Base-by-base conservation (phyloP, 148 eudicot genomes). In the Dysphania ambrosioides region DNA sequence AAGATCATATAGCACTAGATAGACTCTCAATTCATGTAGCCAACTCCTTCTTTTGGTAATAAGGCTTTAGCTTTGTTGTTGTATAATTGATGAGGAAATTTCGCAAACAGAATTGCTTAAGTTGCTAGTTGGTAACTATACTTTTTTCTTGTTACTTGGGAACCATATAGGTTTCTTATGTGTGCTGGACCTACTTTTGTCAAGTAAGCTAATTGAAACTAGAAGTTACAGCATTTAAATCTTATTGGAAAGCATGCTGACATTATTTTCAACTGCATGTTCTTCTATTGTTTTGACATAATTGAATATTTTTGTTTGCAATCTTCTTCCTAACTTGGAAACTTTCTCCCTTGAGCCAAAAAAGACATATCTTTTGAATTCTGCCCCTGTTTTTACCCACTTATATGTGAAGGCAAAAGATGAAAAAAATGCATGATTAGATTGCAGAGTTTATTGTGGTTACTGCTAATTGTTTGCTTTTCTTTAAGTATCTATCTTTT, bases 401-500 rank as follows among this genome's bases (percentile, higher is more conserved):
- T 47, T 47, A 47, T 47, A 47, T 1, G 40, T 36, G 7, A 36
- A 36, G 40, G 8, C 40, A 36, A 36, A 36, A 36, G 40, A 36
- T 36, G 40, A 8, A 36, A 8, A 19, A 15, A 2, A 12, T 13
- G 18, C 51, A 44, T 44, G 51, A 11, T 44, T 44, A 44, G 18
- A 12, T 44, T 19, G 12, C 4, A 44, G n/a, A 62, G 49, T 71
- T 72, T 64, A 26, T 40, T 56, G 75, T 56, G 51, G 59, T 51
- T 31, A 2, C 24, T 27, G 59, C 19, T 61, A 49, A 19, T 60
- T 66, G 44, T 41, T 58, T 55, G 35, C 26, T 13, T 58, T 64
- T 27, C 34, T 35, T 79, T 62, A 65, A 74, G 61, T 32, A 49
- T 47, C 32, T 77, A 55, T 74, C 36, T 19, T 64, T 34, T 74